Evolutionary conservation across 441 rosid genomes (phyloP).

Genomic region (Brassica balearica): DNA sequence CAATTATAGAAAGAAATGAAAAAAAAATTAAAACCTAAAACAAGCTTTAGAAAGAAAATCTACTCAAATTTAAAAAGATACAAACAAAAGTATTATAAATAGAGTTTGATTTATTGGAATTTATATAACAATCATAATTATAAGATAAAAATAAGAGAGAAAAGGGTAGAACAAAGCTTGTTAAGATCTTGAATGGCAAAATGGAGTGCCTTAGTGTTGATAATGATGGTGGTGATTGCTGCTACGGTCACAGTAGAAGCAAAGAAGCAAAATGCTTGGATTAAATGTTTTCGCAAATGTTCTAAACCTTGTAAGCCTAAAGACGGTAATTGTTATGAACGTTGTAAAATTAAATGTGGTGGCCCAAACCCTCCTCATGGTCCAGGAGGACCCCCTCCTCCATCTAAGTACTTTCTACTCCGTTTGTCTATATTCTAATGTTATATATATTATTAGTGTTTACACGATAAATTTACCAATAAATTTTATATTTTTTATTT

Average conservation of each 20-base stretch:
- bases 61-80: not conserved
- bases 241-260: not conserved
- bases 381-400: not conserved
- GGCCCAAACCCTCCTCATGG: constrained; percentile 41
- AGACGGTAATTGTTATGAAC: constrained; percentile 27
- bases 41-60: not conserved
- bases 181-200: constrained; percentile 19
- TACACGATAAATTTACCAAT: not conserved
- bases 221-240: constrained; percentile 21
- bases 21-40: not conserved
- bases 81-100: not conserved
- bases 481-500: not conserved
- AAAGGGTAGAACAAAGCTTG: not conserved
- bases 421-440: not conserved
- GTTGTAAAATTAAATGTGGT: constrained; percentile 27
- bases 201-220: constrained; percentile 17
- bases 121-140: not conserved
- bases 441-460: not conserved
- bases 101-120: not conserved
- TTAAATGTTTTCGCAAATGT: constrained; percentile 16
- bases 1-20: not conserved
- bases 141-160: not conserved
- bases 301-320: not conserved
- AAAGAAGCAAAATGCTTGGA: not conserved
- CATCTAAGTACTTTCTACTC: constrained; percentile 5